These are phyloP conservation scores for Suhomyces sp. DNA, from an alignment of 805 yeast genomes.

Conservation along the genomic window DNA sequence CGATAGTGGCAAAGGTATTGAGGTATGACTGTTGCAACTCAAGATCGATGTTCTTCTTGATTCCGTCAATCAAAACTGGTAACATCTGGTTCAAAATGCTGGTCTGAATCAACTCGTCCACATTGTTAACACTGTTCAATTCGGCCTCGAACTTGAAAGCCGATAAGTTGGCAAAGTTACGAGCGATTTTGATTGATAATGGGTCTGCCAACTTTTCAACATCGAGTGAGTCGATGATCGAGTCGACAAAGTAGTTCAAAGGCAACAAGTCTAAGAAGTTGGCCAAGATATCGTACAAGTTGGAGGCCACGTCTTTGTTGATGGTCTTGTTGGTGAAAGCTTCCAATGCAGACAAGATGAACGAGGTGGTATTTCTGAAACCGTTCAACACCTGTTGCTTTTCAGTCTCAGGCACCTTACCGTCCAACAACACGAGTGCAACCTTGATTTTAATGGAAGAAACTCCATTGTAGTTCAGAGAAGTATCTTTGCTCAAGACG, in stretches of 20 bases:
- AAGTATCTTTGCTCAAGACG: constrained; percentile 33
- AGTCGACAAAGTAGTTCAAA: constrained; percentile 62
- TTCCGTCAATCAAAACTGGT: constrained; percentile 45
- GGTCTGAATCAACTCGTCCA: constrained; percentile 44
- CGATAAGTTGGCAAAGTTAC: constrained; percentile 60
- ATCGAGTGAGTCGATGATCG: constrained; percentile 47
- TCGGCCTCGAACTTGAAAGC: constrained; percentile 70
- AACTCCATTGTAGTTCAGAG: constrained; percentile 14
- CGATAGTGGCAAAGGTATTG: constrained; percentile 61
- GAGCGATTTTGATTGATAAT: constrained; percentile 51
- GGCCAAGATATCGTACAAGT: constrained; percentile 55
- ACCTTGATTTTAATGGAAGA: constrained; percentile 49
- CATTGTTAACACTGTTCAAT: constrained; percentile 38
- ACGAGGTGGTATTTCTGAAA: constrained; percentile 33
- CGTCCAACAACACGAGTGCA: constrained; percentile 48
- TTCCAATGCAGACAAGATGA: constrained; percentile 38
- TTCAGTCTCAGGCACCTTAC: constrained; percentile 25
- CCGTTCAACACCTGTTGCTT: constrained; percentile 29
- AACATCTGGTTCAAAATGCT: constrained; percentile 52
- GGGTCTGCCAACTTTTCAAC: constrained; percentile 25
- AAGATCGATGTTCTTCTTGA: constrained; percentile 32
- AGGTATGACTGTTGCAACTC: constrained; percentile 66
- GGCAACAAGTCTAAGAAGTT: constrained; percentile 71
- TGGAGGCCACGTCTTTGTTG: constrained; percentile 28
- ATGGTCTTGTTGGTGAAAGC: constrained; percentile 18